Evolutionary conservation across 2,329 filamentous ascomycete genomes (phyloP).

Genomic region (Neobulgaria alba): DNA sequence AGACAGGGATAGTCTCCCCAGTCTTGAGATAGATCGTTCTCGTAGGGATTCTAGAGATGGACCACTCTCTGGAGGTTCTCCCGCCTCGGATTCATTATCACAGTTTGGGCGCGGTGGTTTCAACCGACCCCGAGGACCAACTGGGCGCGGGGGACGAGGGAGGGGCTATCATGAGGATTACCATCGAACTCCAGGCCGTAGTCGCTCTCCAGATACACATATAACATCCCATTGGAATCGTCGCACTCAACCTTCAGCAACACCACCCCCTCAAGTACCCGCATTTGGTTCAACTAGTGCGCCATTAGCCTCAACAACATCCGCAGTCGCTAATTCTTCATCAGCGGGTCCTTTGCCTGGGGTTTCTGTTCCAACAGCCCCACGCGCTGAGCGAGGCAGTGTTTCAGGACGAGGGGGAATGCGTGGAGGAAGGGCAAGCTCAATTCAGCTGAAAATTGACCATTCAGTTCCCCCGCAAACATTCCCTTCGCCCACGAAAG

Average conservation of each 20-base stretch:
- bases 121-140: slow-evolving; percentile 39
- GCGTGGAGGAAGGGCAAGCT: too few relatives aligned
- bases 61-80: slow-evolving; percentile 62
- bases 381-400: slow-evolving; percentile 12
- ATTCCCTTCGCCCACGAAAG: too few relatives aligned
- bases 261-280: slow-evolving; percentile 43
- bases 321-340: background rate
- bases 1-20: slow-evolving; percentile 47
- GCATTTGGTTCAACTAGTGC: slow-evolving; percentile 39
- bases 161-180: slow-evolving; percentile 50
- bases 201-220: slow-evolving; percentile 25
- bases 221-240: slow-evolving; percentile 25
- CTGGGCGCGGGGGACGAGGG: slow-evolving; percentile 40
- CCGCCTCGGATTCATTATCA: slow-evolving; percentile 54
- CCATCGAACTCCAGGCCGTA: slow-evolving; percentile 28
- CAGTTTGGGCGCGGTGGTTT: slow-evolving; percentile 32
- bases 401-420: too few relatives aligned
- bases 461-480: too few relatives aligned
- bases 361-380: slow-evolving; percentile 23
- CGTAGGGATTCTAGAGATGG: slow-evolving; percentile 65
- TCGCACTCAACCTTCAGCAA: slow-evolving; percentile 38
- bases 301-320: slow-evolving; percentile 1
- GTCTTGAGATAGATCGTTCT: slow-evolving; percentile 58
- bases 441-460: too few relatives aligned
- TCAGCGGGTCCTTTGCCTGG: slow-evolving; percentile 17